Evolutionary conservation across 1,139 yeast species (phyloP).

Genomic region (Taphrina flavorubra): DNA sequence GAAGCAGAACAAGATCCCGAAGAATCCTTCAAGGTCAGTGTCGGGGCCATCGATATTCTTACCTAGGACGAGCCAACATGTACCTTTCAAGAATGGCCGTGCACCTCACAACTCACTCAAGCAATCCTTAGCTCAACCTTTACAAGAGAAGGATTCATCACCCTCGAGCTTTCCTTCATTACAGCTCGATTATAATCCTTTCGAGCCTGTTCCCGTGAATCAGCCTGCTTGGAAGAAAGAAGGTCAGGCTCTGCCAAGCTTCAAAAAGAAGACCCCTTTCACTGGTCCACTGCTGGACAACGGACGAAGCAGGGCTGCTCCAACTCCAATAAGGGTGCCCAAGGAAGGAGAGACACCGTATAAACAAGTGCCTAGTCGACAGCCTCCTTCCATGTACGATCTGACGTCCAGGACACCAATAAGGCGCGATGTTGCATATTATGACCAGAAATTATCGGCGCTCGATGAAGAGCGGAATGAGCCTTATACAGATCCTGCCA

Average conservation of each 20-base stretch:
- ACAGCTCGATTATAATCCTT: slow-evolving; percentile 24
- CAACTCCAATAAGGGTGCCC: slow-evolving; percentile 34
- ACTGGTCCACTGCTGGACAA: slow-evolving; percentile 15
- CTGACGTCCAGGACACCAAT: slow-evolving; percentile 18
- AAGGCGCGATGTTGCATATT: slow-evolving; percentile 3
- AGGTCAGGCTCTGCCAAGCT: slow-evolving; percentile 22
- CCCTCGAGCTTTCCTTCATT: slow-evolving; percentile 16
- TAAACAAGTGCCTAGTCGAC: slow-evolving; percentile 2
- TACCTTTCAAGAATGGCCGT: slow-evolving; percentile 29
- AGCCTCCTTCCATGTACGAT: slow-evolving; percentile 21
- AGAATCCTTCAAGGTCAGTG: slow-evolving; percentile 13
- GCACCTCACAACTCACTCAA: slow-evolving; percentile 19
- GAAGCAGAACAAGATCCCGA: slow-evolving; percentile 8
- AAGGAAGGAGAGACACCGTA: slow-evolving; percentile 34
- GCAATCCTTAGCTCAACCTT: not conserved
- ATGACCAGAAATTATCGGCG: slow-evolving; percentile 5
- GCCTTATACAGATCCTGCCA: slow-evolving; percentile 33
- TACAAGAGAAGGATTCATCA: not conserved
- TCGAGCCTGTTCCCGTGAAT: slow-evolving; percentile 33
- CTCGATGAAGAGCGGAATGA: slow-evolving; percentile 18
- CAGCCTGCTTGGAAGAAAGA: slow-evolving; percentile 27
- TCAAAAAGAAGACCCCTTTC: slow-evolving; percentile 24
- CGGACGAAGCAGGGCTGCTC: slow-evolving; percentile 12
- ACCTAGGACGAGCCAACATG: slow-evolving; percentile 11
- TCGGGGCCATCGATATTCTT: slow-evolving; percentile 25